A percentile compares a stretch with the other conserved stretches of the same genome.
Evolutionary conservation across 805 yeast genomes (phyloP).

Genomic region (Wickerhamiella siamensis): DNA sequence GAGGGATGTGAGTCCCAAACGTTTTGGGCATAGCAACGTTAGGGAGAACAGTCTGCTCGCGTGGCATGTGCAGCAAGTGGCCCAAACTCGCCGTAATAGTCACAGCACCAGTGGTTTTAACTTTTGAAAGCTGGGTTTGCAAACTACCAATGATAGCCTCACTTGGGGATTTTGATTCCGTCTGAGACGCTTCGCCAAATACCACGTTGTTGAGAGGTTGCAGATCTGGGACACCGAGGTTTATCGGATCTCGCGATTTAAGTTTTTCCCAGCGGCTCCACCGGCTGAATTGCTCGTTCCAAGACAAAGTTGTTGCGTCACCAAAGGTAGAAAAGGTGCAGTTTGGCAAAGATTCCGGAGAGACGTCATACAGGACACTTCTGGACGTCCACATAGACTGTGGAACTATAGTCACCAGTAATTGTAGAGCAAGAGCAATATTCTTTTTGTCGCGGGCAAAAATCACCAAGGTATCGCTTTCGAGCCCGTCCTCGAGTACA

Average conservation of each 20-base stretch:
- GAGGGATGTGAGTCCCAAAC: constrained; percentile 22
- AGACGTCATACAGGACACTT: constrained; percentile 11
- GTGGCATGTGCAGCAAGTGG: constrained; percentile 16
- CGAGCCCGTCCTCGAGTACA: not conserved
- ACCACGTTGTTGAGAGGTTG: not conserved
- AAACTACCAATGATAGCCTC: not conserved
- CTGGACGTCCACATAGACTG: constrained; percentile 8
- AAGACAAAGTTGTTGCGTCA: constrained; percentile 19
- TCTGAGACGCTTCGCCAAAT: not conserved
- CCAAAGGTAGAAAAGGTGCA: constrained; percentile 9
- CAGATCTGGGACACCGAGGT: not conserved
- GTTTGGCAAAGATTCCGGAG: constrained; percentile 3
- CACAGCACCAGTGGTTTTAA: not conserved
- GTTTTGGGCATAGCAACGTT: constrained; percentile 12
- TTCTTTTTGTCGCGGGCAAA: constrained; percentile 9
- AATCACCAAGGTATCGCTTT: constrained; percentile 2
- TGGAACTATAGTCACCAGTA: constrained; percentile 7
- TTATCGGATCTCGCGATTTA: constrained; percentile 4
- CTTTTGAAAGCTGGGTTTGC: not conserved
- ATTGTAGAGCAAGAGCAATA: constrained; percentile 15
- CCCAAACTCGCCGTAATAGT: constrained; percentile 24
- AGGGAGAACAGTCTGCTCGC: constrained; percentile 5
- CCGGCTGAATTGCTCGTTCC: constrained; percentile 18
- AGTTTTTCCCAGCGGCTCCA: constrained; percentile 19
- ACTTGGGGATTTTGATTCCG: not conserved